phyloP scores from a whole-genome alignment of 441 rosid species.

The Arabidopsis hybrid region DNA sequence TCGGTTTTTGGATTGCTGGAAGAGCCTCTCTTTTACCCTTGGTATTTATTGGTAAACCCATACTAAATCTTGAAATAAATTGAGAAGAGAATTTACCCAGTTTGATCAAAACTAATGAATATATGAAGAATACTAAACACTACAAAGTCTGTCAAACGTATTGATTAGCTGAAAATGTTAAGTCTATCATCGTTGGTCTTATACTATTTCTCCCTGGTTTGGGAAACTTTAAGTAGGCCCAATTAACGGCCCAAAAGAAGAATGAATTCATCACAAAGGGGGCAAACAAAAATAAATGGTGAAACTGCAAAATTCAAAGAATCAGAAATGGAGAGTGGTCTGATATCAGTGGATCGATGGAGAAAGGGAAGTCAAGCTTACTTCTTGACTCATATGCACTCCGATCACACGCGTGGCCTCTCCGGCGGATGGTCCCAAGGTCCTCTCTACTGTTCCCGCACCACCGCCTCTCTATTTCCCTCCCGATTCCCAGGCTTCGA shows the following conservation, averaged over 20 bases:
- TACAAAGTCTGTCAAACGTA: too few species aligned
- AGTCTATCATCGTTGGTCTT: background rate
- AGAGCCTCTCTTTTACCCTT: background rate
- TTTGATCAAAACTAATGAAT: background rate
- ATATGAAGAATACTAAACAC: too few species aligned
- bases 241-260: slow-evolving; percentile 3
- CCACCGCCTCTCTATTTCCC: slow-evolving; percentile 77
- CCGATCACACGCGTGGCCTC: slow-evolving; percentile 78
- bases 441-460: slow-evolving; percentile 80
- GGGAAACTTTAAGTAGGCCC: slow-evolving; percentile 12
- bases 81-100: too few species aligned
- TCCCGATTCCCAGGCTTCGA: slow-evolving; percentile 68
- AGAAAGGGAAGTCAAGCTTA: slow-evolving; percentile 69
- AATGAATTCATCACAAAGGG: background rate
- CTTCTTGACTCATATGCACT: slow-evolving; percentile 81
- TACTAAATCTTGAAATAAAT: background rate
- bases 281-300: background rate
- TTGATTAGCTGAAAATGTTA: too few species aligned
- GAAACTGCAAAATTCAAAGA: background rate
- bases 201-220: background rate
- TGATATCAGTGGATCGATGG: slow-evolving; percentile 85
- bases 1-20: background rate
- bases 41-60: background rate
- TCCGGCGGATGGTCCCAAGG: slow-evolving; percentile 60
- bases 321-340: slow-evolving; percentile 65